Percentiles rank a stretch among this genome's conserved stretches.
These are phyloP conservation scores for Camptophora hylomeconis DNA, from an alignment of 2,329 filamentous ascomycete genomes.

Conservation along the genomic window DNA sequence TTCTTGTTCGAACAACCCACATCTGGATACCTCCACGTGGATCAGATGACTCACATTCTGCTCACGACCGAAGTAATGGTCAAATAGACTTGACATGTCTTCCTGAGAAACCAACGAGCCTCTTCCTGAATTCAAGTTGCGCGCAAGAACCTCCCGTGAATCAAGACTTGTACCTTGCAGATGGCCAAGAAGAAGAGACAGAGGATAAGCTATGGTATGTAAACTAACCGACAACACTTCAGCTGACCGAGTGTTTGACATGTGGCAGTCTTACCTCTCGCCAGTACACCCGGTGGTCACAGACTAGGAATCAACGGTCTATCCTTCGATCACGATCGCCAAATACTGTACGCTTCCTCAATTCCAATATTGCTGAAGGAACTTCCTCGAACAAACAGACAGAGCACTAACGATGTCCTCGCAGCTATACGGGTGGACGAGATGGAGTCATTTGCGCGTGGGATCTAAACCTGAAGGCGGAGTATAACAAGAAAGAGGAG, in stretches of 20 bases:
- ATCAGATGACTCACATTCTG: too few species aligned
- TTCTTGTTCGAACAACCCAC: too few species aligned
- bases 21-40: too few species aligned
- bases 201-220: constrained; percentile 57
- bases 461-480: constrained; percentile 67
- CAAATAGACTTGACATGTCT: too few species aligned
- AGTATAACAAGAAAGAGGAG: constrained; percentile 6
- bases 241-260: constrained; percentile 1
- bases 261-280: constrained; percentile 54
- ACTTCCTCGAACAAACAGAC: not conserved
- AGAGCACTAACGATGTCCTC: constrained; percentile 10
- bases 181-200: constrained; percentile 59
- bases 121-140: too few species aligned
- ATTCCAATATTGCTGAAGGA: constrained; percentile 3
- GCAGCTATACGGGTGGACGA: constrained; percentile 84
- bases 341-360: constrained; percentile 59
- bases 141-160: too few species aligned
- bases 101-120: too few species aligned
- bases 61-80: too few species aligned
- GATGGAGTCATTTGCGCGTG: constrained; percentile 94
- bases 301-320: constrained; percentile 90
- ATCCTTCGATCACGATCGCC: constrained; percentile 68
- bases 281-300: constrained; percentile 69
- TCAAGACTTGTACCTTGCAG: too few species aligned
- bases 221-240: not conserved